Evolutionary conservation across 1,139 yeast species (phyloP).

Genomic region (Hansenula sp.): DNA sequence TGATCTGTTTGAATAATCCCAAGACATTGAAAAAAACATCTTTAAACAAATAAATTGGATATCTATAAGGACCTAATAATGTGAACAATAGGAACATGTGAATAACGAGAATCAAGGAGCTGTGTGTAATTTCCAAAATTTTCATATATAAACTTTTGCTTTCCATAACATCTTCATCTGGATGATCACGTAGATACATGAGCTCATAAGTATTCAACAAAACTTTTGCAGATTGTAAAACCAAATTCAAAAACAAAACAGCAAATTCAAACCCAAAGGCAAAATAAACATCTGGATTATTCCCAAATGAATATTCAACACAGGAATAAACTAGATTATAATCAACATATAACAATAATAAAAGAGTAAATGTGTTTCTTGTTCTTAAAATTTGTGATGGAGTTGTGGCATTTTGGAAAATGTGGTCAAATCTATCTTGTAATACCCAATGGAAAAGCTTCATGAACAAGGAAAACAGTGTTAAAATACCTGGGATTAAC

Average conservation of each 20-base stretch:
- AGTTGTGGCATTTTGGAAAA: conserved; percentile 37
- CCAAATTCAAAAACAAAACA: conserved; percentile 53
- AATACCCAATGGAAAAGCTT: conserved; percentile 76
- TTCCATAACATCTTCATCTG: conserved; percentile 71
- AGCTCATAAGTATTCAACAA: conserved; percentile 58
- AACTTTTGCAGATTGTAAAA: conserved; percentile 46
- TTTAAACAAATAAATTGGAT: conserved; percentile 66
- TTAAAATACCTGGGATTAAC: conserved; percentile 35
- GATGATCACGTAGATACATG: conserved; percentile 38
- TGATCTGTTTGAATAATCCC: conserved; percentile 45
- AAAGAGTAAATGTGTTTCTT: conserved; percentile 35
- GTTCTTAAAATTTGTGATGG: conserved; percentile 28
- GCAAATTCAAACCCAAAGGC: conserved; percentile 77
- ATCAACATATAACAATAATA: conserved; percentile 46
- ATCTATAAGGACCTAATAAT: conserved; percentile 41
- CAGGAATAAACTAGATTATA: conserved; percentile 49
- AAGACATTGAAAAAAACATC: conserved; percentile 58
- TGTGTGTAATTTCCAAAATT: conserved; percentile 49
- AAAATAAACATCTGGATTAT: conserved; percentile 49
- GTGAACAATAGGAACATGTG: conserved; percentile 51
- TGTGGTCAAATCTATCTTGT: conserved; percentile 56
- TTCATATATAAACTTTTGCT: conserved; percentile 60
- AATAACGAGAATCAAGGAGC: conserved; percentile 38
- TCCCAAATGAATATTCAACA: conserved; percentile 47
- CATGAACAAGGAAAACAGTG: conserved; percentile 45